These are phyloP conservation scores for Populus hybrid DNA, from an alignment of 441 rosid genomes.

Conservation along the genomic window DNA sequence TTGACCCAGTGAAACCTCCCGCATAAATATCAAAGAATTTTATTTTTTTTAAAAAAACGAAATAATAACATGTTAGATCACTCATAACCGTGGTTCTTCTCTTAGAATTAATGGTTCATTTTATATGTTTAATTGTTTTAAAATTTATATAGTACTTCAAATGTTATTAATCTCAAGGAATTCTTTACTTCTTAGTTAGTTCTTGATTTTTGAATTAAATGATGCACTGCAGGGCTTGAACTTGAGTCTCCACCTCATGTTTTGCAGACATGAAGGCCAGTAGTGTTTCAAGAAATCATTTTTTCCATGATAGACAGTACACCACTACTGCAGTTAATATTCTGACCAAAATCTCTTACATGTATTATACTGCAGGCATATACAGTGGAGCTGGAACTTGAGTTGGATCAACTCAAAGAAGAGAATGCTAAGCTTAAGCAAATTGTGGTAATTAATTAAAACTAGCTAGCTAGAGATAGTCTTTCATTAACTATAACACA, in stretches of 20 bases:
- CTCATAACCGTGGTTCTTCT: not conserved
- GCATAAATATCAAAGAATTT: no score
- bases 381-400: conserved; percentile 85
- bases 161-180: not conserved
- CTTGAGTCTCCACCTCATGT: no score
- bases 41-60: no score
- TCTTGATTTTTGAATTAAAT: not conserved
- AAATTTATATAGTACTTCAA: not conserved
- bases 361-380: conserved; percentile 52
- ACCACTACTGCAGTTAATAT: not conserved
- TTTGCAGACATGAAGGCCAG: no score
- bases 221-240: not conserved
- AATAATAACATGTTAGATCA: not conserved
- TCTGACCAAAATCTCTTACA: not conserved
- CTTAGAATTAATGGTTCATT: not conserved
- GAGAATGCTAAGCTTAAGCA: conserved; percentile 71
- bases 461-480: not conserved
- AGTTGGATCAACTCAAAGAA: conserved; percentile 67
- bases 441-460: conserved; percentile 53
- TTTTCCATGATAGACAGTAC: not conserved
- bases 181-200: not conserved
- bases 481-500: not conserved
- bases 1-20: no score
- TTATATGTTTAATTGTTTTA: no score
- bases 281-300: no score